Percentiles rank a stretch among this genome's conserved stretches.
These are phyloP conservation scores for Truncatella angustata DNA, from an alignment of 2,329 filamentous ascomycete species.

Conservation along the genomic window DNA sequence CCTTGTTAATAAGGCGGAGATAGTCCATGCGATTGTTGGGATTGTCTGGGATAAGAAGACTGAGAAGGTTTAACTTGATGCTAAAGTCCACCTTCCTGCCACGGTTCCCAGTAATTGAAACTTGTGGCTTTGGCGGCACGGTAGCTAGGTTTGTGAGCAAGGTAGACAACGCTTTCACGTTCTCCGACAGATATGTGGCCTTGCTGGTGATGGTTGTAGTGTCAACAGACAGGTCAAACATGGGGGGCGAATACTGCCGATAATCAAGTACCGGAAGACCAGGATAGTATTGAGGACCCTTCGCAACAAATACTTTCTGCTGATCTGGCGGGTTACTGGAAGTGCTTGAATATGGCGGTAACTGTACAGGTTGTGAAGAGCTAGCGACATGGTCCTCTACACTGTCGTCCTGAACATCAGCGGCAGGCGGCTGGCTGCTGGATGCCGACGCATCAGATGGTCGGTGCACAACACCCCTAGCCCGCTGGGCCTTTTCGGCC, in stretches of 20 bases:
- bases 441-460: neutral
- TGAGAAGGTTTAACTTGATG: constrained; percentile 54
- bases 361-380: constrained; percentile 8
- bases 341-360: constrained; percentile 28
- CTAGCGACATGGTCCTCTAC: neutral
- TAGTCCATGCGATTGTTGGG: constrained; percentile 48
- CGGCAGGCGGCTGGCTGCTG: neutral
- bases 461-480: constrained; percentile 3
- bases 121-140: constrained; percentile 53
- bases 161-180: constrained; percentile 41
- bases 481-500: constrained; percentile 3
- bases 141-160: constrained; percentile 48
- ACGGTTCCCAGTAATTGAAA: constrained; percentile 47
- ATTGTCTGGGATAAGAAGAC: constrained; percentile 48
- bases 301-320: constrained; percentile 10
- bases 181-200: constrained; percentile 46
- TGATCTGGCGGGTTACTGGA: constrained; percentile 18
- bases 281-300: constrained; percentile 37
- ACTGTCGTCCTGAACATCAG: neutral
- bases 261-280: constrained; percentile 50
- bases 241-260: constrained; percentile 49
- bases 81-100: constrained; percentile 48
- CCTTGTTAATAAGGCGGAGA: constrained; percentile 46
- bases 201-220: constrained; percentile 45
- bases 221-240: constrained; percentile 51